Base-by-base conservation (phyloP, 208 protist genomes). In the Trypanosoma avium region DNA sequence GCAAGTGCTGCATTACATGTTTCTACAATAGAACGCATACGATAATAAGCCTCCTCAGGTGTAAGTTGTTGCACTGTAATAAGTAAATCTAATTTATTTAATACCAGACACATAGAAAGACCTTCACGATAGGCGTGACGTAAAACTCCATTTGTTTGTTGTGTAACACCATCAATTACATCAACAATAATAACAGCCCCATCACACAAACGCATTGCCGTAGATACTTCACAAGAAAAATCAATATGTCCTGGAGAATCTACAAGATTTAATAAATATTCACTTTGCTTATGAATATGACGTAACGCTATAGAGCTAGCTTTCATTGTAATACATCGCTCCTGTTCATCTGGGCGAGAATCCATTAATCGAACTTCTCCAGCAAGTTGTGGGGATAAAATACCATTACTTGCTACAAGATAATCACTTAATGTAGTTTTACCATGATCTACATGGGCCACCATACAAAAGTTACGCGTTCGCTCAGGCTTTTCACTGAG, bases 191-290 rank as follows among this genome's bases (percentile, higher is more conserved):
- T 78, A 17, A 99, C 61, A 7, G 94, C 94, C 22, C 98, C 98
- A 74, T 99, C 99, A 64, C 88, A 95, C 46, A 99, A 75, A 32
- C 98, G 82, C 67, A 99, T 97, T 9, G 98, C 98, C 13, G 97
- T 98, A 4, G 97, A 99, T 3, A 99, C 98, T 69, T 98, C 93
- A 45, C 82, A 93, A 7, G 89, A 95, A 73, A 99, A 99, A 84
- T 99, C 99, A 46, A 99, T 97, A 81, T 99, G 99, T 3, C 99
- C 99, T 12, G 98, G 98, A 12, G 98, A 99, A 84, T 99, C 99
- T 26, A 99, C 97, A 5, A 99, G 86, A 77, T 99, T 99, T 29
- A 99, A 81, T 4, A 99, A 58, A 67, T 93, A 80, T 35, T 75
- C 71, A 46, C 64, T 72, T 32, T 70, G 72, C 38, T 94, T 55